Conservation (phyloP, 2,329 filamentous ascomycete species). For the Lasiodiplodia hormozganensis region DNA sequence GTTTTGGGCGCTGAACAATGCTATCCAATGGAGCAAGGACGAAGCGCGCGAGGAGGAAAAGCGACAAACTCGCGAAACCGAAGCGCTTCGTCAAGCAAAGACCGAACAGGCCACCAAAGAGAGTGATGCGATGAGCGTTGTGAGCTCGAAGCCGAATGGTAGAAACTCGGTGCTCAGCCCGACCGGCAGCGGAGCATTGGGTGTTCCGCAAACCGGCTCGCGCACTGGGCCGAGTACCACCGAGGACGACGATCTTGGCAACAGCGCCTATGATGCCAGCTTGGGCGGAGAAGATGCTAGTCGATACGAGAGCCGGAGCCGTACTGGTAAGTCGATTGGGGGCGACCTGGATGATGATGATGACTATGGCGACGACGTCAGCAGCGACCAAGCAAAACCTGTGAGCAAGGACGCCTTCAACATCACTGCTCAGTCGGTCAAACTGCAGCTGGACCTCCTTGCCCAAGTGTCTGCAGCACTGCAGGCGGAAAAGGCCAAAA, state of each 20-base stretch:
- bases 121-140: constrained; percentile 49
- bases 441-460: constrained; percentile 89
- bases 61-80: constrained; percentile 75
- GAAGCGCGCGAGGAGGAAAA: constrained; percentile 90
- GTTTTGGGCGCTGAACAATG: constrained; percentile 99
- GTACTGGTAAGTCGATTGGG: constrained; percentile 60
- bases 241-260: constrained; percentile 61
- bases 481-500: constrained; percentile 71
- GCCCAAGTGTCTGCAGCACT: constrained; percentile 85
- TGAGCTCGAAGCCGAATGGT: constrained; percentile 41
- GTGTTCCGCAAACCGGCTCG: constrained; percentile 32
- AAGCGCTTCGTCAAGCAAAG: constrained; percentile 79
- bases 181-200: constrained; percentile 4
- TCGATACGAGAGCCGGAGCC: constrained; percentile 58
- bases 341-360: constrained; percentile 67
- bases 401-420: constrained; percentile 89
- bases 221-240: constrained; percentile 54
- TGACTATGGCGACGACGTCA: constrained; percentile 80
- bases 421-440: constrained; percentile 95
- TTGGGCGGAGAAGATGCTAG: constrained; percentile 61
- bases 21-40: constrained; percentile 98
- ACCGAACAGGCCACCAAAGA: constrained; percentile 68
- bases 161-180: constrained; percentile 28
- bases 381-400: constrained; percentile 74
- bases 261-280: constrained; percentile 65